Evolutionary conservation across 345 rosid genomes (phyloP).

Genomic region (Hibiscus syriacus): DNA sequence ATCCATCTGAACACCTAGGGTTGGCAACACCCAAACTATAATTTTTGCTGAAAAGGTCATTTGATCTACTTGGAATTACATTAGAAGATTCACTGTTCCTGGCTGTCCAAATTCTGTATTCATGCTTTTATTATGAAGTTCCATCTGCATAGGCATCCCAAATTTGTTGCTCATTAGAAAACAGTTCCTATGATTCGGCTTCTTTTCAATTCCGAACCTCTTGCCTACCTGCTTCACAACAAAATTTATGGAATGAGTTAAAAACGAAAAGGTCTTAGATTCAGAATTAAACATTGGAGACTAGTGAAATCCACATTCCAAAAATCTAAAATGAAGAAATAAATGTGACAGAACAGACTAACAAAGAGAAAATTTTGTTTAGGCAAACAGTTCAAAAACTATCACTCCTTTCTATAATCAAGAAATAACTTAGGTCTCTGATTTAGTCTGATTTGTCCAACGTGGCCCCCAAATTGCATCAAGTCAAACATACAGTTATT

Average conservation of each 20-base stretch:
- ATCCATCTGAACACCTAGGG: conserved; percentile 22
- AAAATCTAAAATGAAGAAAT: background rate
- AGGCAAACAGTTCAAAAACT: background rate
- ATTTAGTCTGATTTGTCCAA: background rate
- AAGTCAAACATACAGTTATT: background rate
- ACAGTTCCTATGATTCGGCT: conserved; percentile 50
- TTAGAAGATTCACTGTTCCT: conserved; percentile 36
- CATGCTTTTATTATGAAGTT: conserved; percentile 51
- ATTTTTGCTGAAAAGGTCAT: conserved; percentile 18
- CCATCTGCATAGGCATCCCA: conserved; percentile 63
- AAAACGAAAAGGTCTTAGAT: background rate
- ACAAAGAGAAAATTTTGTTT: background rate
- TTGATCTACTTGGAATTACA: conserved; percentile 30
- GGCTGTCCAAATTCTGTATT: conserved; percentile 60
- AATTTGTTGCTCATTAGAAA: conserved; percentile 41
- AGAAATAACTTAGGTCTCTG: background rate
- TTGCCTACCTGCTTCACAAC: conserved; percentile 40
- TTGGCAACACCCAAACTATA: conserved; percentile 20
- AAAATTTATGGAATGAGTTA: background rate
- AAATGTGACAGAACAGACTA: background rate
- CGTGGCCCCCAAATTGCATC: background rate
- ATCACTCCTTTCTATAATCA: background rate
- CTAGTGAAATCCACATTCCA: background rate
- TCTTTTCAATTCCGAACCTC: conserved; percentile 71
- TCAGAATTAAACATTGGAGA: background rate